These are phyloP conservation scores for Chlorella vulgaris DNA, from an alignment of 139 green algal species.

Conservation along the genomic window DNA sequence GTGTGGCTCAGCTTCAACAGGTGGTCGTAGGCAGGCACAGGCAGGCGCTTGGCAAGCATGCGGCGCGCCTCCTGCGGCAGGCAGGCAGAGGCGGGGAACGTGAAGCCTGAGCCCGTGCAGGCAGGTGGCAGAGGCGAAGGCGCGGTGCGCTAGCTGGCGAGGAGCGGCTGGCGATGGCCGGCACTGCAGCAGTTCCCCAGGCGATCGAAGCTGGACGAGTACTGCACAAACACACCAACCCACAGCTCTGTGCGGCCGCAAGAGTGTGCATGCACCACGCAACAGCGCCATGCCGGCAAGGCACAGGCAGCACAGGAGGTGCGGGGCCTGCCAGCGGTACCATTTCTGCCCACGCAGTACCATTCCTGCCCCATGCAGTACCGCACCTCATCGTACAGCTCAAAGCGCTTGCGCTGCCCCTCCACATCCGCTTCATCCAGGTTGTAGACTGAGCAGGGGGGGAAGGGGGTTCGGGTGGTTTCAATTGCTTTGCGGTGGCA, in stretches of 20 bases:
- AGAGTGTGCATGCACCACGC: no score
- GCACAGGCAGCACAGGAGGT: neutral
- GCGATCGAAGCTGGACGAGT: no score
- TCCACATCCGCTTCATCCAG: slow-evolving; percentile 86
- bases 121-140: no score
- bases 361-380: neutral
- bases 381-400: slow-evolving; percentile 66
- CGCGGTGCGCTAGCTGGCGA: no score
- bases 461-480: neutral
- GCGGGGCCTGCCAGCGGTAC: no score
- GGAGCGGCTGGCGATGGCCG: no score
- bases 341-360: neutral
- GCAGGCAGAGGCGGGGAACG: slow-evolving; percentile 4
- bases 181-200: no score
- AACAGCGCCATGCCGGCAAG: no score
- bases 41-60: slow-evolving; percentile 88
- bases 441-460: slow-evolving; percentile 40
- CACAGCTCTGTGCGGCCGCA: no score
- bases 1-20: slow-evolving; percentile 96
- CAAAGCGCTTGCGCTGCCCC: slow-evolving; percentile 78
- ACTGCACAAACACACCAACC: no score
- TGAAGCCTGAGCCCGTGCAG: no score
- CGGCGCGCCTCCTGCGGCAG: slow-evolving; percentile 73
- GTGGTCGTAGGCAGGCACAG: slow-evolving; percentile 96
- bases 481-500: no score